Conservation (phyloP, 441 rosid genomes). For the Aquilaria agallochum region DNA sequence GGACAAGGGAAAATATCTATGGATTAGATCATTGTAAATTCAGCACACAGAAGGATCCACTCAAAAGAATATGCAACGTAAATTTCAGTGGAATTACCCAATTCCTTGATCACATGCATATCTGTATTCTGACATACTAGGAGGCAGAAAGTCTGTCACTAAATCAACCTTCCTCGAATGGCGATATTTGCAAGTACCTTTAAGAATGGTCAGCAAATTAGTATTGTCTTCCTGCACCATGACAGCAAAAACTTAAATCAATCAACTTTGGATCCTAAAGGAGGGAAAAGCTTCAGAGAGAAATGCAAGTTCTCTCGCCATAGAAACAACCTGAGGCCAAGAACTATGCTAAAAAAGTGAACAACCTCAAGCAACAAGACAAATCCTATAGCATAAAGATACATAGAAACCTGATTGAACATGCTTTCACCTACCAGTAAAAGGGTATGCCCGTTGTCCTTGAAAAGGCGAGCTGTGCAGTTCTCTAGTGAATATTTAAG, state of each 20-base stretch:
- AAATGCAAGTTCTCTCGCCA: too few species aligned
- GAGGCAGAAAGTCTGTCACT: slow-evolving; percentile 66
- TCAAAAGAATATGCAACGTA: neutral
- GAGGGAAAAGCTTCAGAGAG: neutral
- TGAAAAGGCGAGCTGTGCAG: slow-evolving; percentile 62
- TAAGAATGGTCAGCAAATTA: slow-evolving; percentile 60
- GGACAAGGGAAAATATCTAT: neutral
- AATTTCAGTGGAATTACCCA: slow-evolving; percentile 33
- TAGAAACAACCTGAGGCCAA: too few species aligned
- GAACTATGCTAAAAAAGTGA: too few species aligned
- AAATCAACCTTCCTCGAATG: slow-evolving; percentile 51
- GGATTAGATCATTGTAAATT: neutral
- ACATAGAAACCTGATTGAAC: too few species aligned
- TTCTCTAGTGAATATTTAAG: slow-evolving; percentile 45
- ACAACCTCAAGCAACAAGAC: neutral
- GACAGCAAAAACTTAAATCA: slow-evolving; percentile 6
- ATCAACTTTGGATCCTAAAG: neutral
- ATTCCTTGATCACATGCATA: slow-evolving; percentile 20
- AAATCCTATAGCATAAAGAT: neutral
- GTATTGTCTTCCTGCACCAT: slow-evolving; percentile 52
- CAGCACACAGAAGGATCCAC: too few species aligned
- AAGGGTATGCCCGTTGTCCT: slow-evolving; percentile 76
- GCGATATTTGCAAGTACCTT: slow-evolving; percentile 65
- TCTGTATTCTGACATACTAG: slow-evolving; percentile 55
- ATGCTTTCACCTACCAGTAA: slow-evolving; percentile 41